Evolutionary conservation across 2,329 filamentous ascomycete genomes (phyloP), one percentile per base, ranked within the genome.

Genomic region (Chalaropsis thielavioides): DNA sequence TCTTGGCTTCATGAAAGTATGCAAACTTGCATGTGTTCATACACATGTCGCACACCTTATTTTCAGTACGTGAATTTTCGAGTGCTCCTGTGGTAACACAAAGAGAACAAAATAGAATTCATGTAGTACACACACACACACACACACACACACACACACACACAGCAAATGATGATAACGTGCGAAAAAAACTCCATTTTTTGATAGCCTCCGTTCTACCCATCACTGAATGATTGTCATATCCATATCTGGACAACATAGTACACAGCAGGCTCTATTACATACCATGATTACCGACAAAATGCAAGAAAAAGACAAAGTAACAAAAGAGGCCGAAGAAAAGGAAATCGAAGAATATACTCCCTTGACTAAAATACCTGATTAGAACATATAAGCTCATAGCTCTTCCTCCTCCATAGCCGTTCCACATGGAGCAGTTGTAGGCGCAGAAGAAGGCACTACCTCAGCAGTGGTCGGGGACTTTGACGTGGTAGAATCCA

Each of bases 371-470:
- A 63, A n/a, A 43, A 49, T 54, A 40, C 64, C 44, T 58, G 49
- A 8, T 31, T 35, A 15, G 27, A 49, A 27, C 35, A n/a, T 31
- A 35, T 17, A 62, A 40, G 13, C n/a, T 49, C 7, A 49, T 35
- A 62, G 61, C 41, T 66, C 64, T 51, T 69, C 68, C 40, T 69
- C 68, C 15, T 68, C 58, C 64, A 68, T 68, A n/a, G 63, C 31
- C 19, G 63, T 64, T 27, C 60, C 51, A 17, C 35, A 61, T n/a
- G 56, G 24, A 59, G 60, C 6, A 24, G 46, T 24, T 46, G 54
- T 31, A 31, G 67, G 38, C 15, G 54, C 49, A 38, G 60, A 49
- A 22, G 68, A 64, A n/a, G 65, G 60, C 31, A 62, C 22, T n/a
- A 38, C 15, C n/a, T 61, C 65, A 6, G 61, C 64, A 11, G 67